A percentile compares a stretch with the other conserved stretches of the same genome.
Conservation (phyloP, 352 stramenopile species). For the Plasmopara muralis region DNA sequence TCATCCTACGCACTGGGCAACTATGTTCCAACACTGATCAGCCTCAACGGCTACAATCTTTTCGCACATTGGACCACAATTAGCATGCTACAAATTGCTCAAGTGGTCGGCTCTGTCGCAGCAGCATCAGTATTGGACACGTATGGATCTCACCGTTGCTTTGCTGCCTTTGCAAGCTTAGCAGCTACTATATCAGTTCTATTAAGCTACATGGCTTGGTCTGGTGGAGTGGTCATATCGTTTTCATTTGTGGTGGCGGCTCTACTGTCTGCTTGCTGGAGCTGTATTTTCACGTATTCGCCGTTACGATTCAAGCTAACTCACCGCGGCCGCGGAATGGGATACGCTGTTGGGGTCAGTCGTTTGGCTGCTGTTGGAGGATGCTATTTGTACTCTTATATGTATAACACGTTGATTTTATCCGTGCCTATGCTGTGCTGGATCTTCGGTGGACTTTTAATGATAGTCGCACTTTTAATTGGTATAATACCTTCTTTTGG, state of each 20-base stretch:
- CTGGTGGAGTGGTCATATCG: slow-evolving; percentile 7
- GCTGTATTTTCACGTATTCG: slow-evolving; percentile 20
- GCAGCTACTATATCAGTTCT: slow-evolving; percentile 8
- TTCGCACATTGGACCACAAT: slow-evolving; percentile 23
- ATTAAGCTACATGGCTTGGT: slow-evolving; percentile 25
- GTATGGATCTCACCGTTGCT: slow-evolving; percentile 10
- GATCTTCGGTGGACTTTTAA: slow-evolving; percentile 20
- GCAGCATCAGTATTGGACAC: slow-evolving; percentile 15
- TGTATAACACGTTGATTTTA: slow-evolving; percentile 33
- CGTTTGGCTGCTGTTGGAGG: slow-evolving; percentile 18
- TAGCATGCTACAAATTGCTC: slow-evolving; percentile 13
- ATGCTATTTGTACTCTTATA: slow-evolving; percentile 23
- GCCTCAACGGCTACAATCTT: slow-evolving; percentile 29
- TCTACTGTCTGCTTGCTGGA: slow-evolving; percentile 22
- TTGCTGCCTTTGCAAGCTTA: slow-evolving; percentile 14
- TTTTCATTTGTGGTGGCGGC: slow-evolving; percentile 14
- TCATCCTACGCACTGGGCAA: slow-evolving; percentile 19
- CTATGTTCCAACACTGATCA: slow-evolving; percentile 27
- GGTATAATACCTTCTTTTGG: slow-evolving; percentile 11
- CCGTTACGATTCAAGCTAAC: slow-evolving; percentile 9
- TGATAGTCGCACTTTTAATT: slow-evolving; percentile 5
- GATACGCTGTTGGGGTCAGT: slow-evolving; percentile 21
- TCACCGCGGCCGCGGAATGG: slow-evolving; percentile 21
- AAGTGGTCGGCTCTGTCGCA: slow-evolving; percentile 20
- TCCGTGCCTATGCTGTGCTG: slow-evolving; percentile 18